Conservation (phyloP, 1,284 basidiomycete genomes). For the Malassezia restricta region DNA sequence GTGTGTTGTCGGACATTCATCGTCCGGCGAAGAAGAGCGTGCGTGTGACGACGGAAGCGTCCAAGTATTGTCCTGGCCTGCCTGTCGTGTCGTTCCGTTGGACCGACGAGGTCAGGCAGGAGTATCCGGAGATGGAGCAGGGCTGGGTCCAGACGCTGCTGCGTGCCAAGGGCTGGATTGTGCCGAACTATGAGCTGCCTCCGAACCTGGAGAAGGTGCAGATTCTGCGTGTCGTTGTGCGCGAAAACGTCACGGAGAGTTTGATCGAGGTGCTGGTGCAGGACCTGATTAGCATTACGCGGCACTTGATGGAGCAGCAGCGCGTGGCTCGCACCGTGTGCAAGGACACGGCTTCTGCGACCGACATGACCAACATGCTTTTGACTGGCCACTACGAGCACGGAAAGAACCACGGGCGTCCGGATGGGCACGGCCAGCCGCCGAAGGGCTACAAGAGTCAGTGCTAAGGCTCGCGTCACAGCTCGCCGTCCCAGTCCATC, state of each 20-base stretch:
- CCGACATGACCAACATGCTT: conserved; percentile 3
- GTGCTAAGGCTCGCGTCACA: conserved; percentile 19
- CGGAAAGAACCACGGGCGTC: conserved; percentile 18
- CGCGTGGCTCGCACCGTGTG: conserved; percentile 15
- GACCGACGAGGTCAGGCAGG: conserved; percentile 53
- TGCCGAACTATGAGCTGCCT: conserved; percentile 40
- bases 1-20: conserved; percentile 50
- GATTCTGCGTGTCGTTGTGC: conserved; percentile 41
- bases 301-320: conserved; percentile 25
- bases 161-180: conserved; percentile 62
- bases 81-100: conserved; percentile 84
- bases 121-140: conserved; percentile 53
- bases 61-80: conserved; percentile 64
- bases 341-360: background rate
- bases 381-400: conserved; percentile 3
- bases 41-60: conserved; percentile 37
- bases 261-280: conserved; percentile 40
- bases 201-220: conserved; percentile 30
- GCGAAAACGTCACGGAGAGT: conserved; percentile 34
- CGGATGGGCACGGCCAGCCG: conserved; percentile 19
- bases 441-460: conserved; percentile 33
- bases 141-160: conserved; percentile 75
- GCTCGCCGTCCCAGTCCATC: background rate
- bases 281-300: conserved; percentile 37
- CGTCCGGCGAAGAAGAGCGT: conserved; percentile 33